Base-by-base conservation (phyloP, 495 filamentous ascomycete genomes). In the Polyplosphaeria fusca region DNA sequence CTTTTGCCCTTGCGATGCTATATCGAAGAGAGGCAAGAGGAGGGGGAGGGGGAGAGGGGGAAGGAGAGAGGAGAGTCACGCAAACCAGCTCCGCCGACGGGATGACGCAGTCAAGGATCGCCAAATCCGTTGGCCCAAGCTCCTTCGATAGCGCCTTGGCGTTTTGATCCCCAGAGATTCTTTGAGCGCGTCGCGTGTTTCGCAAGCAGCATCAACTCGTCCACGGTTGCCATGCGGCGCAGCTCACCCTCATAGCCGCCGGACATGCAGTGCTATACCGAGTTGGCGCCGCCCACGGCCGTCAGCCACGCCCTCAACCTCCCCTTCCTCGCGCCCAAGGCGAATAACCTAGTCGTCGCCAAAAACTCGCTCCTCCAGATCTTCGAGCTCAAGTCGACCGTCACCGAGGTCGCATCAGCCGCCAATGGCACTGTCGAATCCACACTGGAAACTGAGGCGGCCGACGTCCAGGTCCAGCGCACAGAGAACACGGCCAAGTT, bases 351-450 rank as follows among this genome's bases (percentile, higher is more conserved):
- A 59, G 73, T 95, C 51, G 83, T 96, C 71, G 89, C 87, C 28
- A 91, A 88, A 75, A 88, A 87, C 44, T 95, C 91, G 23, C 77
- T 96, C 30, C 83, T 98, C 28, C 93, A 97, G 69, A 84, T 97
- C 62, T 97, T 95, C 72, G 55, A 73, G 22, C 56, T 75, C 54
- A 75, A 71, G 51, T 77, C 82, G 43, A 74, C 77, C 40, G 51
- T 55, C 37, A 63, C 60, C 40, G 50, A 60, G 40, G 50, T 51
- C 26, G 28, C 58, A 14, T 14, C 48, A 5, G 56, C 22, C 12
- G 75, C 77, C 25, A 57, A 71, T 12, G 61, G 19, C 4, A 50
- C 61, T 61, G 61, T 28, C 16, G 19, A 47, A 12, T 30, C 52
- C 12, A 37, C 39, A 5, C n/a, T 50, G 27, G 59, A 65, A 27